Evolutionary conservation across 805 yeast genomes (phyloP).

Genomic region (Candida caryicola): DNA sequence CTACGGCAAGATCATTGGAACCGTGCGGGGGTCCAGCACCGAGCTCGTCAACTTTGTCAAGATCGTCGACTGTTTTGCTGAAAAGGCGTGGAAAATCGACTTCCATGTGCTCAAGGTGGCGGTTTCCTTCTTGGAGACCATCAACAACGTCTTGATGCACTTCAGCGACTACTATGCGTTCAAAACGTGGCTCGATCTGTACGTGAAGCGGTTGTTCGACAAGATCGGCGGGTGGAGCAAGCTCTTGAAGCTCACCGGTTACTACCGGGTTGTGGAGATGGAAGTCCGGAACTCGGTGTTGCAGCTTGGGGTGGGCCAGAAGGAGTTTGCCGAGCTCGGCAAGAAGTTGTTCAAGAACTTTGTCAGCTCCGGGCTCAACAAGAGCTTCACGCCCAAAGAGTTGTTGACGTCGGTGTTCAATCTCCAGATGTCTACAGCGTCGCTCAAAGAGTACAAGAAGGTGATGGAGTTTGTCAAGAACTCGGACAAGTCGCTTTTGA

Average conservation of each 20-base stretch:
- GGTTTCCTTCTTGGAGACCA: constrained; percentile 31
- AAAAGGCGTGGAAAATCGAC: constrained; percentile 21
- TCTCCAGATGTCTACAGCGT: constrained; percentile 36
- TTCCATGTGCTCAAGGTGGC: constrained; percentile 35
- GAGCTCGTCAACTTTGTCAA: constrained; percentile 31
- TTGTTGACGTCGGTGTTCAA: constrained; percentile 45
- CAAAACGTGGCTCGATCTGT: constrained; percentile 20
- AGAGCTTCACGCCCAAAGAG: constrained; percentile 49
- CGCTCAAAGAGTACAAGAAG: constrained; percentile 57
- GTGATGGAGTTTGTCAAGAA: constrained; percentile 51
- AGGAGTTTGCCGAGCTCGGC: constrained; percentile 30
- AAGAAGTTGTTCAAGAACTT: constrained; percentile 44
- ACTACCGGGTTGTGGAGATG: constrained; percentile 33
- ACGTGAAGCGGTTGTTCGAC: constrained; percentile 16
- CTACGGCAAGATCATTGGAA: constrained; percentile 37
- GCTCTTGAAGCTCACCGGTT: constrained; percentile 9
- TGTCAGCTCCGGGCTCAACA: constrained; percentile 48
- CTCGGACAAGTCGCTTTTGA: constrained; percentile 43
- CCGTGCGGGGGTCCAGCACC: constrained; percentile 14
- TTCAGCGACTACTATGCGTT: constrained; percentile 24
- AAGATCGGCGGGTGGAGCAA: constrained; percentile 30
- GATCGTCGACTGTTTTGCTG: constrained; percentile 26
- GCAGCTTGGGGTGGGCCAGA: constrained; percentile 33
- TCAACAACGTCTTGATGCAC: constrained; percentile 31
- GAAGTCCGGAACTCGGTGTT: constrained; percentile 44